Evolutionary conservation across 306 rosid species (phyloP).

Genomic region (Citrullus amarus): DNA sequence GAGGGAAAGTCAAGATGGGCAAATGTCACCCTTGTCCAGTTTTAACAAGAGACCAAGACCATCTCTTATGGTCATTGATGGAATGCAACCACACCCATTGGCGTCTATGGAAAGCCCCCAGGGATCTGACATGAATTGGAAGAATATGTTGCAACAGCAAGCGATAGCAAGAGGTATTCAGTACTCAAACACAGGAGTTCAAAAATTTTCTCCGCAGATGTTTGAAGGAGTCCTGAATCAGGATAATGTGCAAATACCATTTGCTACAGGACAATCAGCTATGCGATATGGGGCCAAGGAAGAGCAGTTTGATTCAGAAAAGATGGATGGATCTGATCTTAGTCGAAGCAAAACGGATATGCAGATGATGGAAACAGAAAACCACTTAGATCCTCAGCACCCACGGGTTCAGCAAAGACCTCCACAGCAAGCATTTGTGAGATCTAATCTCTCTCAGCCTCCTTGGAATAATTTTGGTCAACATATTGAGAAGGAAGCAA

Average conservation of each 20-base stretch:
- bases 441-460: constrained; percentile 64
- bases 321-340: constrained; percentile 50
- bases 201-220: constrained; percentile 58
- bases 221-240: constrained; percentile 66
- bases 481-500: constrained; percentile 61
- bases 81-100: constrained; percentile 52
- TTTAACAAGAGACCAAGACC: constrained; percentile 58
- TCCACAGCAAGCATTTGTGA: constrained; percentile 38
- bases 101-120: constrained; percentile 47
- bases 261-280: constrained; percentile 47
- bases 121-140: constrained; percentile 74
- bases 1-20: constrained; percentile 78
- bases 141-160: constrained; percentile 60
- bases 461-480: constrained; percentile 66
- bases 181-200: constrained; percentile 39
- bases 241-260: constrained; percentile 41
- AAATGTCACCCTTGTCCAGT: constrained; percentile 49
- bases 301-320: constrained; percentile 72
- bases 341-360: constrained; percentile 41
- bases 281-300: constrained; percentile 63
- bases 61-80: constrained; percentile 41
- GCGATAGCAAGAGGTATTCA: constrained; percentile 59
- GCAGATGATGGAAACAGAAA: constrained; percentile 49
- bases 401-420: constrained; percentile 48
- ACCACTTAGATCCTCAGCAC: constrained; percentile 62